These are phyloP conservation scores for Daldinia childiae DNA, from an alignment of 495 filamentous ascomycete species.

Conservation along the genomic window DNA sequence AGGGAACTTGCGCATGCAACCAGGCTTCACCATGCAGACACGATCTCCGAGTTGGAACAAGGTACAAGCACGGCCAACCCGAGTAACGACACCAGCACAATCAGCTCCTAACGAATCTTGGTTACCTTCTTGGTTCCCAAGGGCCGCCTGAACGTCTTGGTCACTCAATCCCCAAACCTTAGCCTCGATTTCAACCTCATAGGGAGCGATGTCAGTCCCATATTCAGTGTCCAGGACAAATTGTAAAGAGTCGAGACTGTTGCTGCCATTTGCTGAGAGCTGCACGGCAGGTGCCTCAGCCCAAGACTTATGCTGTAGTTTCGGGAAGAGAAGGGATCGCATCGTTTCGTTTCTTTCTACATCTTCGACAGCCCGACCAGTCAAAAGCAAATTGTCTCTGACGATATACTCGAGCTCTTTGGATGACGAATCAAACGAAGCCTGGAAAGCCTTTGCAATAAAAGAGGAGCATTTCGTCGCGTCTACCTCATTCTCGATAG, in stretches of 20 bases:
- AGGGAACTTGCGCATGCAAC: conserved; percentile 11
- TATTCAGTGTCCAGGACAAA: conserved; percentile 1
- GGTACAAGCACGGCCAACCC: conserved; percentile 2
- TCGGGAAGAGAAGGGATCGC: conserved; percentile 11
- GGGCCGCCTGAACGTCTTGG: neutral
- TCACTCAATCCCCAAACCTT: conserved; percentile 8
- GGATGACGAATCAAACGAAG: conserved; percentile 3
- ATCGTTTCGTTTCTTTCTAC: conserved; percentile 10
- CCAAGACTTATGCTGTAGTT: conserved; percentile 1
- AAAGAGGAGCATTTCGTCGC: neutral
- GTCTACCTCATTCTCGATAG: conserved; percentile 5
- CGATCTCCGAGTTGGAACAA: conserved; percentile 1
- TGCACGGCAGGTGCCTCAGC: conserved; percentile 2
- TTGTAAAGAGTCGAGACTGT: conserved; percentile 9
- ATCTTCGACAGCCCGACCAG: conserved; percentile 8
- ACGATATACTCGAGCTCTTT: conserved; percentile 18
- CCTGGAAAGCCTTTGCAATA: conserved; percentile 5
- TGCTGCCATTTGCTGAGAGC: neutral
- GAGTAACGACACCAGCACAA: conserved; percentile 11
- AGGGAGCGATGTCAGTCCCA: neutral
- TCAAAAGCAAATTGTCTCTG: conserved; percentile 7
- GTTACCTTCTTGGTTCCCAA: neutral
- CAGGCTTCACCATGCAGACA: conserved; percentile 7
- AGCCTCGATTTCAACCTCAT: conserved; percentile 11
- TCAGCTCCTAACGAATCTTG: neutral